Conservation (phyloP, 768 basidiomycete species). For the Phlegmacium glaucopus region DNA sequence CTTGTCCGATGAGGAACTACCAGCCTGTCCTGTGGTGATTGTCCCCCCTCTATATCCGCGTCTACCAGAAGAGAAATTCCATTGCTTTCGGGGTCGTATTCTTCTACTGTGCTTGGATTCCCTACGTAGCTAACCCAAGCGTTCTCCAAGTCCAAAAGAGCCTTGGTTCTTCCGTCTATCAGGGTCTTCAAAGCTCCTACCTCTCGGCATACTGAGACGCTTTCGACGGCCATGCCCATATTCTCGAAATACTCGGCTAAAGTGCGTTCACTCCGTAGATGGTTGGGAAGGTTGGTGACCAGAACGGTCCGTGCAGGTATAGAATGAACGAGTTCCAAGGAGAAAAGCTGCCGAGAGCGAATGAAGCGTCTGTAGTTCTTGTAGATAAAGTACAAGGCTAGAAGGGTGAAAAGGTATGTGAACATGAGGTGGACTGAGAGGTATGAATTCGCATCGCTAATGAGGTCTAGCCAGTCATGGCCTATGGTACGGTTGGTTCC, state of each 20-base stretch:
- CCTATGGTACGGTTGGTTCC: conserved; percentile 30
- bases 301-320: conserved; percentile 93
- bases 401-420: conserved; percentile 89
- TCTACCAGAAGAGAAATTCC: conserved; percentile 47
- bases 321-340: conserved; percentile 91
- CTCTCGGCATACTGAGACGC: conserved; percentile 85
- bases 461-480: conserved; percentile 80
- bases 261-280: conserved; percentile 79
- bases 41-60: conserved; percentile 48
- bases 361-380: conserved; percentile 88
- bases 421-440: conserved; percentile 87
- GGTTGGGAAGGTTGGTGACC: conserved; percentile 78
- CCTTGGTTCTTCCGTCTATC: conserved; percentile 77
- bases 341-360: conserved; percentile 88
- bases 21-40: conserved; percentile 44
- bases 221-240: conserved; percentile 85
- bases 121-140: conserved; percentile 93
- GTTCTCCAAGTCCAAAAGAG: conserved; percentile 72
- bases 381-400: conserved; percentile 84
- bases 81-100: conserved; percentile 71
- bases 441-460: conserved; percentile 87
- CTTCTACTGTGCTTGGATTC: conserved; percentile 84
- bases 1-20: conserved; percentile 74
- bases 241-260: conserved; percentile 94
- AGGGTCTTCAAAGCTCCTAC: conserved; percentile 69